phyloP scores from a whole-genome alignment of 2,329 filamentous ascomycete genomes.

The Fusarium siculi region DNA sequence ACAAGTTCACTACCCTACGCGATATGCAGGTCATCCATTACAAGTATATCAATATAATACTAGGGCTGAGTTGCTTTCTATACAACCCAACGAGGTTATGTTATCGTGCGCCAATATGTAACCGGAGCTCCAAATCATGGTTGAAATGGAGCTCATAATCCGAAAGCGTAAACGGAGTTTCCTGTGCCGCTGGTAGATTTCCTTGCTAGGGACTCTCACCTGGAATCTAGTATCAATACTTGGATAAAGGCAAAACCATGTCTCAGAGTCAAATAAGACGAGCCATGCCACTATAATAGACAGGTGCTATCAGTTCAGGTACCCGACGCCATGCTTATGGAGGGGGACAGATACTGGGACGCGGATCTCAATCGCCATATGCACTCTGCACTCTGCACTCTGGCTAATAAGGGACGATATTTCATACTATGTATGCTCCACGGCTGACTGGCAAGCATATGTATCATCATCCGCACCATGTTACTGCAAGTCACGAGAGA shows the following conservation, averaged over 20 bases:
- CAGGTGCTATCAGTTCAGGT: slow-evolving; percentile 19
- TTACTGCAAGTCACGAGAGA: slow-evolving; percentile 29
- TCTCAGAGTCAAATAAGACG: slow-evolving; percentile 12
- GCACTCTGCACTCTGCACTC: not conserved
- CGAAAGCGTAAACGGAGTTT: not conserved
- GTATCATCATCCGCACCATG: slow-evolving; percentile 15
- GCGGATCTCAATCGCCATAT: slow-evolving; percentile 30
- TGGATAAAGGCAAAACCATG: not conserved
- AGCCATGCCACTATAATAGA: slow-evolving; percentile 11
- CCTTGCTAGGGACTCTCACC: not conserved
- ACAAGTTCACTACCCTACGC: not conserved
- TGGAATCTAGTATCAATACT: not conserved
- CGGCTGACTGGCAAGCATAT: slow-evolving; percentile 6
- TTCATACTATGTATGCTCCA: not conserved
- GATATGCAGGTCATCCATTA: not conserved
- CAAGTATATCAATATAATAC: not conserved
- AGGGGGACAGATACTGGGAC: slow-evolving; percentile 11
- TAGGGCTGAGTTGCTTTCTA: not conserved
- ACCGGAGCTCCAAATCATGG: not conserved
- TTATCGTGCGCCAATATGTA: not conserved
- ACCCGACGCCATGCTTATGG: slow-evolving; percentile 18
- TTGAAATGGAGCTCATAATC: not conserved
- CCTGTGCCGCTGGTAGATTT: not conserved
- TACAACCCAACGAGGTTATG: not conserved
- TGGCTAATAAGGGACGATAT: not conserved